These are phyloP conservation scores for Hanseniaspora uvarum DNA, from an alignment of 1,139 yeast genomes.

Conservation along the genomic window DNA sequence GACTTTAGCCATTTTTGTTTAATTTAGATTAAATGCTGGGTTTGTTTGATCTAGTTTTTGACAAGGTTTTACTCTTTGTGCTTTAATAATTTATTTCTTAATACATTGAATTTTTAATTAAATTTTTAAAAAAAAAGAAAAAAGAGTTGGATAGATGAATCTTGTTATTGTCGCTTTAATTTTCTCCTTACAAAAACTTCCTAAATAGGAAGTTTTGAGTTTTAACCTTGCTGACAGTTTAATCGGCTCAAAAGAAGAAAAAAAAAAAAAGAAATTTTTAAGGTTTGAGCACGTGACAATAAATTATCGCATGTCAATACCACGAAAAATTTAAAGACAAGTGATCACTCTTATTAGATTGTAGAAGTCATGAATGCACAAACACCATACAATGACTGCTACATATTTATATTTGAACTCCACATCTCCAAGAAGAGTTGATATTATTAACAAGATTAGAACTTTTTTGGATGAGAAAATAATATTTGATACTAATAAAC, in stretches of 20 bases:
- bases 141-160: background rate
- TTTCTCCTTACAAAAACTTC: background rate
- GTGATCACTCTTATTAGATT: background rate
- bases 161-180: background rate
- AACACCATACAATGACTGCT: slow-evolving; percentile 23
- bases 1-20: slow-evolving; percentile 14
- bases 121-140: background rate
- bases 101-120: background rate
- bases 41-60: background rate
- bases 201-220: slow-evolving; percentile 1
- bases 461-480: slow-evolving; percentile 46
- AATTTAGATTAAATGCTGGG: background rate
- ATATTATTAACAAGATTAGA: slow-evolving; percentile 50
- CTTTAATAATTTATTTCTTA: background rate
- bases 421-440: slow-evolving; percentile 68
- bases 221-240: background rate
- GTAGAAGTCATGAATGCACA: background rate
- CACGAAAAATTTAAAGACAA: too few species aligned
- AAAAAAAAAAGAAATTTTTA: background rate
- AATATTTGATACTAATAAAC: slow-evolving; percentile 36
- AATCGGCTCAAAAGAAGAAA: background rate
- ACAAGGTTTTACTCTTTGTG: background rate
- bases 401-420: slow-evolving; percentile 57
- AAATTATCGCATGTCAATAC: background rate
- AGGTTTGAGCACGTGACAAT: background rate